phyloP scores from a whole-genome alignment of 768 basidiomycete genomes.

The Agrocybe pediades region DNA sequence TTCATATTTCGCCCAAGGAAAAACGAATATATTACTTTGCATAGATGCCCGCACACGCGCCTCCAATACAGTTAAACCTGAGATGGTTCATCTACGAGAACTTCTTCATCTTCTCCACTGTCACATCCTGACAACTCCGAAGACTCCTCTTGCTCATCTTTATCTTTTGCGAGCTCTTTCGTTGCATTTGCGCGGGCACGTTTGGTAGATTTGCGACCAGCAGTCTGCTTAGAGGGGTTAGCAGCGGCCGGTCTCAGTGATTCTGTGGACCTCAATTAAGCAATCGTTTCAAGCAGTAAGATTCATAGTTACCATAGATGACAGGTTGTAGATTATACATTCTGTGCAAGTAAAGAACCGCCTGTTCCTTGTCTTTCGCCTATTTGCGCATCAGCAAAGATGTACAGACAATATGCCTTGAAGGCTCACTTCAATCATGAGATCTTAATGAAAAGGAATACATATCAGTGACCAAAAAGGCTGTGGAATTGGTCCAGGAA shows the following conservation, averaged over 20 bases:
- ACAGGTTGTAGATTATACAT: slow-evolving; percentile 75
- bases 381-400: slow-evolving; percentile 21
- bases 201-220: slow-evolving; percentile 45
- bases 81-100: neutral
- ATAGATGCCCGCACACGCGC: no score
- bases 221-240: slow-evolving; percentile 44
- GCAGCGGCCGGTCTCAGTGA: slow-evolving; percentile 45
- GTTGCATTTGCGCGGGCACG: slow-evolving; percentile 21
- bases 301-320: slow-evolving; percentile 45
- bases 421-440: slow-evolving; percentile 76
- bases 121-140: neutral
- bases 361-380: slow-evolving; percentile 93
- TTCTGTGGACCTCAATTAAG: slow-evolving; percentile 22
- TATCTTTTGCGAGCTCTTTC: slow-evolving; percentile 12
- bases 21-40: no score
- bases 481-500: slow-evolving; percentile 8
- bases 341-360: slow-evolving; percentile 82
- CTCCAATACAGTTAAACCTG: no score
- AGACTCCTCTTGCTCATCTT: slow-evolving; percentile 3
- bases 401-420: neutral
- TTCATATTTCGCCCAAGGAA: no score
- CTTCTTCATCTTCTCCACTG: slow-evolving; percentile 9
- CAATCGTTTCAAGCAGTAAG: neutral
- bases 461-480: slow-evolving; percentile 2
- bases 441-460: slow-evolving; percentile 42